Percentiles rank a stretch among this genome's conserved stretches.
Conservation (phyloP, 331 rosid species). For the Ulmus americana region DNA sequence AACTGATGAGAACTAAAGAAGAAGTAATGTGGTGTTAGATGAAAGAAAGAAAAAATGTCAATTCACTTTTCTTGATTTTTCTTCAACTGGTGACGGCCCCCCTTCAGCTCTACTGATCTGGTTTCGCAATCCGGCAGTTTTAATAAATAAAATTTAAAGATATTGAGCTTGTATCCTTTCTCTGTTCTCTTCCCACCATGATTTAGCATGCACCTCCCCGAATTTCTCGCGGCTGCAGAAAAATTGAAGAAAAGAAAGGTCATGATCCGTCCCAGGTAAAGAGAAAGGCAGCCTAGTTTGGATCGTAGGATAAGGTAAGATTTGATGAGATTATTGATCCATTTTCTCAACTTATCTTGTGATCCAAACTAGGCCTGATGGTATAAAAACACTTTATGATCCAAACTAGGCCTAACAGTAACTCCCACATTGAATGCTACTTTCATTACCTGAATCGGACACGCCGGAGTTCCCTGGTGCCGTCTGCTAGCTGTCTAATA, state of each 20-base stretch:
- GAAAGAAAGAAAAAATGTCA: constrained; percentile 14
- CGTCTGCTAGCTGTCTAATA: constrained; percentile 66
- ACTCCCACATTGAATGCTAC: neutral
- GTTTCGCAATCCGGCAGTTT: constrained; percentile 9
- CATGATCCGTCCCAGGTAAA: neutral
- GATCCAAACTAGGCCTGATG: no score
- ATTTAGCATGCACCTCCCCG: constrained; percentile 65
- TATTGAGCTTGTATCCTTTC: constrained; percentile 79
- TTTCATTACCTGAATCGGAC: constrained; percentile 72
- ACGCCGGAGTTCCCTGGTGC: constrained; percentile 83
- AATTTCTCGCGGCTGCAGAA: constrained; percentile 69
- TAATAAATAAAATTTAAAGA: constrained; percentile 32
- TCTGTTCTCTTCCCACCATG: constrained; percentile 88
- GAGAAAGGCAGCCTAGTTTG: neutral
- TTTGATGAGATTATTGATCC: no score
- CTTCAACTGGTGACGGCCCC: constrained; percentile 4
- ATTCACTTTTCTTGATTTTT: constrained; percentile 16
- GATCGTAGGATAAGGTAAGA: neutral
- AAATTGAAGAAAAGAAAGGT: neutral
- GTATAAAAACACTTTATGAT: no score
- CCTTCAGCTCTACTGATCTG: neutral
- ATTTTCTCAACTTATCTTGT: no score
- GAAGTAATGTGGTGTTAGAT: constrained; percentile 15
- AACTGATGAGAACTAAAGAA: constrained; percentile 3
- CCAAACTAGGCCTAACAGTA: no score